Base-by-base conservation (phyloP, 2,329 filamentous ascomycete species). In the Colletotrichum neosansevieriae region DNA sequence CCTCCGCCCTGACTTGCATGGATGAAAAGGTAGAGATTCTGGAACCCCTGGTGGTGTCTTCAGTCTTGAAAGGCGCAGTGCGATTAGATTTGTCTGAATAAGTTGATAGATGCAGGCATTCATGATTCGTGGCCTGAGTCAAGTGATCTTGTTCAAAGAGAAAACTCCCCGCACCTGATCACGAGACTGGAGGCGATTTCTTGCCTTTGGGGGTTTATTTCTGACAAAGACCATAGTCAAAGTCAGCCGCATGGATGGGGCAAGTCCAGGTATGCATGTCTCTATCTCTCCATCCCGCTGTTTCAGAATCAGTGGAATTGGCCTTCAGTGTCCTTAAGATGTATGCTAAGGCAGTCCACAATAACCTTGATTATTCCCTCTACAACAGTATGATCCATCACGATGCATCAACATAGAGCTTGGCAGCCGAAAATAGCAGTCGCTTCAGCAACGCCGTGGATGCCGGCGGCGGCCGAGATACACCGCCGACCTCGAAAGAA, bases 351-450 rank as follows among this genome's bases (percentile, higher is more conserved):
- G 29, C 13, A 13, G 10, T 19, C n/a, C 12, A 32, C 3, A 32
- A 58, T 32, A 7, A 32, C 21, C 24, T 44, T n/a, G 32, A 32
- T 32, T 42, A 6, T 9, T 21, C 6, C 19, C n/a, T 17, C 38
- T 29, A n/a, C n/a, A n/a, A n/a, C n/a, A n/a, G n/a, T n/a, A 50
- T n/a, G 21, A 32, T 19, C 17, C 45, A 61, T 53, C 15, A 15
- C n/a, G 17, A 38, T 38, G 0, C 36, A 38, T 38, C 11, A 38
- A 13, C n/a, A 15, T 15, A n/a, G 21, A 36, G 12, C 36, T 61
- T 61, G 45, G 58, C 45, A 44, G 45, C 58, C 19, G 13, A 61
- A 36, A 61, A 44, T 61, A 61, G 58, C 36, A 61, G 13, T 15
- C 13, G 32, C n/a, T 47, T 15, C 17, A 38, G 11, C n/a, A 10